A percentile compares a stretch with the other conserved stretches of the same genome.
These are phyloP conservation scores for Leucaena leucocephala DNA, from an alignment of 306 rosid genomes.

Conservation along the genomic window DNA sequence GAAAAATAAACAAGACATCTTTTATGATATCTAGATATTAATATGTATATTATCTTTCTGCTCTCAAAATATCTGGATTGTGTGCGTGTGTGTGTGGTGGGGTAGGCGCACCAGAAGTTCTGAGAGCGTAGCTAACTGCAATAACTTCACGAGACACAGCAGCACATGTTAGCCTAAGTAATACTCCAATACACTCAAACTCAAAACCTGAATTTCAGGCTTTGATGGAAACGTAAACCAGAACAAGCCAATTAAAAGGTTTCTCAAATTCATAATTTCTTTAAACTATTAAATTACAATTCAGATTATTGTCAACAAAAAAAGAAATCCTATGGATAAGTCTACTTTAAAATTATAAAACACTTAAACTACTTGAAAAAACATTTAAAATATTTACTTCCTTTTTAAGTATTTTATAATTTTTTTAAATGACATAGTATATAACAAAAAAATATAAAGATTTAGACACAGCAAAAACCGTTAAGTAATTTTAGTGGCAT, in stretches of 20 bases:
- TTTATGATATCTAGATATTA: too few species aligned
- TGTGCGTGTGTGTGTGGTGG: not conserved
- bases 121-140: not conserved
- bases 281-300: not conserved
- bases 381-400: too few species aligned
- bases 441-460: too few species aligned
- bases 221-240: constrained; percentile 11
- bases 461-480: too few species aligned
- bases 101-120: constrained; percentile 2
- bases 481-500: too few species aligned
- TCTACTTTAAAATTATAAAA: too few species aligned
- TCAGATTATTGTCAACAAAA: not conserved
- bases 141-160: not conserved
- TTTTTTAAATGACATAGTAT: too few species aligned
- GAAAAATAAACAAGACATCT: not conserved
- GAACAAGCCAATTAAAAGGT: not conserved
- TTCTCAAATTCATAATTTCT: not conserved
- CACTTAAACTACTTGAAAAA: too few species aligned
- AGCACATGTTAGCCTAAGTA: constrained; percentile 21
- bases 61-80: not conserved
- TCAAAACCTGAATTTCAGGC: not conserved
- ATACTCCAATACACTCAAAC: not conserved
- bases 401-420: too few species aligned
- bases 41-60: not conserved
- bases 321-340: too few species aligned